A percentile compares a stretch with the other conserved stretches of the same genome.
Conservation (phyloP, 2,329 filamentous ascomycete genomes). For the Epichloe baconii region DNA sequence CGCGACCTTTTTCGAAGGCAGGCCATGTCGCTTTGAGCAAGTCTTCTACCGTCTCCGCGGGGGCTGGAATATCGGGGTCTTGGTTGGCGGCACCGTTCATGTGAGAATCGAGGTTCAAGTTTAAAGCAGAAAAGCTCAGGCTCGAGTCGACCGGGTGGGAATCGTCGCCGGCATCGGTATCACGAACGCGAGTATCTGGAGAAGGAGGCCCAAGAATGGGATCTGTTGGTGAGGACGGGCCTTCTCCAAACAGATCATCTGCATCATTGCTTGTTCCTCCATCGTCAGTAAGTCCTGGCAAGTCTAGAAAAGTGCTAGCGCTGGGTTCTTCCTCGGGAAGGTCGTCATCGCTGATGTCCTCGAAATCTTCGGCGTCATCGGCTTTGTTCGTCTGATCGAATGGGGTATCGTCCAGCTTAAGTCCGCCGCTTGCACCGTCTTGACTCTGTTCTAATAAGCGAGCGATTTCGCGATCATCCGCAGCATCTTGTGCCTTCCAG, state of each 20-base stretch:
- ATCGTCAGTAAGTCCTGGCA: constrained; percentile 46
- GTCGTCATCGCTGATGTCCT: constrained; percentile 85
- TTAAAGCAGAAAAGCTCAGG: constrained; percentile 28
- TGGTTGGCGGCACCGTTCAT: constrained; percentile 36
- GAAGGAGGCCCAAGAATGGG: constrained; percentile 29
- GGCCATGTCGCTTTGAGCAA: constrained; percentile 72
- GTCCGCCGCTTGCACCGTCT: constrained; percentile 23
- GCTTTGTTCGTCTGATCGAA: constrained; percentile 67
- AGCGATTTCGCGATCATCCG: constrained; percentile 36
- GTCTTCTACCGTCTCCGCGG: constrained; percentile 61
- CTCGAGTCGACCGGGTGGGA: constrained; percentile 18
- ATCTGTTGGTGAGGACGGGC: constrained; percentile 35
- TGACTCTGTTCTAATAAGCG: constrained; percentile 30
- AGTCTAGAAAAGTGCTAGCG: constrained; percentile 28
- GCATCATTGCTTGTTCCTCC: constrained; percentile 45
- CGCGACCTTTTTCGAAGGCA: constrained; percentile 59
- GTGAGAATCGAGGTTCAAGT: constrained; percentile 34
- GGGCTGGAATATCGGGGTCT: constrained; percentile 51
- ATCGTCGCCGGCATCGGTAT: constrained; percentile 24
- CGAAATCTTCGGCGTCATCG: constrained; percentile 81
- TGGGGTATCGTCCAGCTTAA: constrained; percentile 30
- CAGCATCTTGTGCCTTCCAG: constrained; percentile 31
- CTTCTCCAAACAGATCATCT: constrained; percentile 59
- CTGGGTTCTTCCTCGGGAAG: constrained; percentile 61
- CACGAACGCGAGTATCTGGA: constrained; percentile 29